phyloP scores from a whole-genome alignment of 768 basidiomycete genomes.

The Boletus sp. region DNA sequence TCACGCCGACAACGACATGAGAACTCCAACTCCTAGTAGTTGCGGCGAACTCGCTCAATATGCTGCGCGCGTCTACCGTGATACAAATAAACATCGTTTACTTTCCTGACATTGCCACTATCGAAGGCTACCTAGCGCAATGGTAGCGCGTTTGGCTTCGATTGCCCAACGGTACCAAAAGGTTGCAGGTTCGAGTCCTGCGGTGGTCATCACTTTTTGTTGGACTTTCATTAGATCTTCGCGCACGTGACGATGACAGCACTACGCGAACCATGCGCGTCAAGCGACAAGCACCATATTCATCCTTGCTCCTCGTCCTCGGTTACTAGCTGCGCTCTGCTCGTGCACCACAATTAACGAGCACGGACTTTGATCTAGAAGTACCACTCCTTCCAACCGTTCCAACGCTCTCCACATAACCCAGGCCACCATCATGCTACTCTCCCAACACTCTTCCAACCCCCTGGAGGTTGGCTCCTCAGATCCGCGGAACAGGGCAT shows the following conservation, averaged over 20 bases:
- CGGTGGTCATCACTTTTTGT: constrained; percentile 60
- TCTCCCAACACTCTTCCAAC: constrained; percentile 74
- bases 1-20: constrained; percentile 31
- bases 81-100: not conserved
- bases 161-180: constrained; percentile 76
- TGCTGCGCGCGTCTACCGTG: not conserved
- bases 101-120: fast-evolving
- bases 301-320: not conserved
- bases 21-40: constrained; percentile 17
- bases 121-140: constrained; percentile 78
- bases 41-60: constrained; percentile 21
- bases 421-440: constrained; percentile 25
- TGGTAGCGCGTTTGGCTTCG: constrained; percentile 97
- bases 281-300: not conserved
- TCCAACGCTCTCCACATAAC: too few relatives aligned
- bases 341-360: not conserved
- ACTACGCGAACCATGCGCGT: constrained; percentile 11
- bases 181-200: constrained; percentile 97
- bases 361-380: not conserved
- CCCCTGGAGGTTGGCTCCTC: constrained; percentile 67
- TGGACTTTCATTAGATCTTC: not conserved
- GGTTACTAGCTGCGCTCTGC: not conserved
- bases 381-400: not conserved
- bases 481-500: constrained; percentile 49
- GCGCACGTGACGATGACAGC: constrained; percentile 22